Base-by-base conservation (phyloP, 306 rosid genomes). In the Leucaena leucocephala region DNA sequence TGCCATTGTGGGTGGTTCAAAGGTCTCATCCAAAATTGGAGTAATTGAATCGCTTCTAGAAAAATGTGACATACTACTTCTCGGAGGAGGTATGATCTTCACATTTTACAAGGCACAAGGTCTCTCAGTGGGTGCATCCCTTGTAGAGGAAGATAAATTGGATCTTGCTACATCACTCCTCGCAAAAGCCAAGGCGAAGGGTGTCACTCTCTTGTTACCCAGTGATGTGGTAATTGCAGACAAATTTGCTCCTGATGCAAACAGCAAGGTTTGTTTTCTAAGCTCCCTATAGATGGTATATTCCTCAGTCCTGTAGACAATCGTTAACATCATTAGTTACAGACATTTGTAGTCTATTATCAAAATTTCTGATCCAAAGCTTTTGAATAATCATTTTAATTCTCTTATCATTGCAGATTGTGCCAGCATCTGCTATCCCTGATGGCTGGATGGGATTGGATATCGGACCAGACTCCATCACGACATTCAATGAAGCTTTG, bases 371-470 rank as follows among this genome's bases (percentile, higher is more conserved):
- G 27, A 34, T 65, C 59, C 35, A 52, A 42, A 55, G 40, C 17
- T n/a, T 64, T 74, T 71, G 77, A 48, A 16, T 57, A 54, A 49
- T 77, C 63, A 77, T 80, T 59, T 71, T 72, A 68, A 40, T 50
- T 69, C 38, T 52, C 72, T 57, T 45, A 76, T 55, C 52, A 38
- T 85, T 86, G 86, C 89, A 96, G 99, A 68, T 90, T 9, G 99
- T 96, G 79, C 89, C 98, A 50, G 85, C 99, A 75, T 85, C 98
- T 78, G 95, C 92, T 80, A 96, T 96, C 78, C 98, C 99, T 55
- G 98, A 96, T 81, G 99, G 99, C 46, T 96, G 99, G 99, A 96
- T 96, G 99, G 99, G 99, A 74, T 86, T 96, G 89, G 99, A 96
- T 85, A 89, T 96, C 76, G 99, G 99, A 57, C 99, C 99, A 76